Evolutionary conservation across 2,329 filamentous ascomycete species (phyloP).

Genomic region (Akanthomyces uredinophilus): DNA sequence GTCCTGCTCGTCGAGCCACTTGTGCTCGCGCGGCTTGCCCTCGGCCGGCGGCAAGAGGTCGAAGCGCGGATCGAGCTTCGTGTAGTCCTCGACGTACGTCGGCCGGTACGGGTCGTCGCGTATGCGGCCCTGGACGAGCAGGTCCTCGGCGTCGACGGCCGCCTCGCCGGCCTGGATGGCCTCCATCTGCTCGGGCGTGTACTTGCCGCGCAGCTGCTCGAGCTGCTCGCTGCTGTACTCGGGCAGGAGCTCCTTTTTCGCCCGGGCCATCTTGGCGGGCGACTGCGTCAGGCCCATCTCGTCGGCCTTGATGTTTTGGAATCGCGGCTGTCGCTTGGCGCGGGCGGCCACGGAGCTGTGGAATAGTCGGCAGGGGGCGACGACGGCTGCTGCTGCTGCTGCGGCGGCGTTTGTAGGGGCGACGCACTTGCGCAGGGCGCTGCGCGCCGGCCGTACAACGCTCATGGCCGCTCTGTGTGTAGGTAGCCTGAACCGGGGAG

Average conservation of each 20-base stretch:
- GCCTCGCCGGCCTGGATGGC: slow-evolving; percentile 78
- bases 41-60: slow-evolving; percentile 58
- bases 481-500: not conserved
- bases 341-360: slow-evolving; percentile 46
- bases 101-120: slow-evolving; percentile 68
- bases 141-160: slow-evolving; percentile 67
- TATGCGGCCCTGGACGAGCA: slow-evolving; percentile 66
- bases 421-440: slow-evolving; percentile 48
- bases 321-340: slow-evolving; percentile 43
- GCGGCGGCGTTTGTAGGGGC: slow-evolving; percentile 28
- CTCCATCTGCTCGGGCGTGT: slow-evolving; percentile 74
- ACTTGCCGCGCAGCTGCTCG: slow-evolving; percentile 57
- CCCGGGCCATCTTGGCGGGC: slow-evolving; percentile 37
- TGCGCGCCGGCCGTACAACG: slow-evolving; percentile 49
- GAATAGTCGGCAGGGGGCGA: slow-evolving; percentile 38
- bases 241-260: slow-evolving; percentile 46
- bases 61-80: slow-evolving; percentile 68
- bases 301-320: slow-evolving; percentile 48
- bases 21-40: slow-evolving; percentile 45
- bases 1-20: slow-evolving; percentile 59
- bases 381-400: slow-evolving; percentile 20
- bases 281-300: slow-evolving; percentile 46
- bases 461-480: slow-evolving; percentile 41
- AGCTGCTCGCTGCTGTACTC: slow-evolving; percentile 65
- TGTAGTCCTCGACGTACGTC: slow-evolving; percentile 78